These are phyloP conservation scores for Botrytis aclada DNA, from an alignment of 2,329 filamentous ascomycete species.

Conservation along the genomic window DNA sequence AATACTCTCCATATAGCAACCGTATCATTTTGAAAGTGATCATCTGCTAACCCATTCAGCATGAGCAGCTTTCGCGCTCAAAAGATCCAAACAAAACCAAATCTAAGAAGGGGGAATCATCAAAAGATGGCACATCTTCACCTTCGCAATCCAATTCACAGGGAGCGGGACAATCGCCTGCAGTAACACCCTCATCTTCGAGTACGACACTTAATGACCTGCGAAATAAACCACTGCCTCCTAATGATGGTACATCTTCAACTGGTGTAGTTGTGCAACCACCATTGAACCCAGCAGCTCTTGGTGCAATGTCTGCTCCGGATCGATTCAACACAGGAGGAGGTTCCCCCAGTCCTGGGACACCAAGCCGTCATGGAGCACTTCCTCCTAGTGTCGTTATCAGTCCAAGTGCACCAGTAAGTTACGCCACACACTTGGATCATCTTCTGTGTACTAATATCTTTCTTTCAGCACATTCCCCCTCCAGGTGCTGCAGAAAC, in stretches of 20 bases:
- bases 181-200: conserved; percentile 80
- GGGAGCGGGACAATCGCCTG: conserved; percentile 58
- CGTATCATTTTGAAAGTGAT: conserved; percentile 16
- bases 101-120: conserved; percentile 64
- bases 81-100: conserved; percentile 83
- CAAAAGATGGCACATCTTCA: conserved; percentile 75
- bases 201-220: conserved; percentile 81
- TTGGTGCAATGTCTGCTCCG: conserved; percentile 35
- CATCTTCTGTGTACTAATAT: conserved; percentile 13
- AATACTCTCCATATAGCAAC: conserved; percentile 20
- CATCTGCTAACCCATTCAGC: conserved; percentile 52
- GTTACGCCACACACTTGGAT: conserved; percentile 38
- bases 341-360: conserved; percentile 46
- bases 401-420: conserved; percentile 88
- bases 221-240: conserved; percentile 75
- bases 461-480: conserved; percentile 68
- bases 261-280: conserved; percentile 29
- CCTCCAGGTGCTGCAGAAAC: conserved; percentile 93
- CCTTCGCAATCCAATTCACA: conserved; percentile 55
- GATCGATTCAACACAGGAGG: conserved; percentile 46
- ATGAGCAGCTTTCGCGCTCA: conserved; percentile 84
- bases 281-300: conserved; percentile 35
- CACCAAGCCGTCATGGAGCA: conserved; percentile 60
- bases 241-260: conserved; percentile 45
- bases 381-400: conserved; percentile 88